Evolutionary conservation across 306 rosid species (phyloP), one percentile per base, ranked within the genome.

Genomic region (Carpinus fangiana): DNA sequence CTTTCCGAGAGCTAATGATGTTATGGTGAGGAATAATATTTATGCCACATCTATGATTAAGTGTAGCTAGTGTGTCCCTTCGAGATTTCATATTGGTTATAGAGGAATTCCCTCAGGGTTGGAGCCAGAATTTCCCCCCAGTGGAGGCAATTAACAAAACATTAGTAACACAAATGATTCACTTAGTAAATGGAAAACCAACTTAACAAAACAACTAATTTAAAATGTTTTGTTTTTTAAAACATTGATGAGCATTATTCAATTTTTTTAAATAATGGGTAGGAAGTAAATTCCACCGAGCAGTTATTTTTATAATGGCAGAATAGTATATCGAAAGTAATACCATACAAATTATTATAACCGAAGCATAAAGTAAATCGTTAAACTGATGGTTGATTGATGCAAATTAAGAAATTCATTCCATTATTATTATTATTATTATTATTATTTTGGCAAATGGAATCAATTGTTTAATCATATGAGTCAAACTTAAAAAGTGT

Each of bases 1-100:
- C 13, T 8, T 78, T 80, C 84, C 84, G 93, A 88, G 99, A 79
- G 97, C 94, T 17, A 95, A 93, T 85, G 97, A 87, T 28, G 13
- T 62, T 73, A 92, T 93, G 71, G 98, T 93, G 64, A 89, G 95
- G 83, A 41, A 6, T 82, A 86, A 90, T 80, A 91, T 91, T 81
- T 97, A 91, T 68, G 95, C 98, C 6, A 91, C 95, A 62, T 91
- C 97, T 20, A 91, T 92, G 8, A 5, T 41, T 38, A 73, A 2
- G 36, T 20, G 26, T 11, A 59, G 28, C 34, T 59, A 12, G 4
- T 59, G 11, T 48, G 51, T 47, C 8, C 5, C 7, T 26, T 61
- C 5, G 43, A 6, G 43, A 28, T 28, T 34, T 28, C 68, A 61
- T 61, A 26, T 61, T 4, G 43, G 61, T 55, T 55, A 55, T 20